These are phyloP conservation scores for Striga asiatica DNA, from an alignment of 257 asterid species.

Conservation along the genomic window DNA sequence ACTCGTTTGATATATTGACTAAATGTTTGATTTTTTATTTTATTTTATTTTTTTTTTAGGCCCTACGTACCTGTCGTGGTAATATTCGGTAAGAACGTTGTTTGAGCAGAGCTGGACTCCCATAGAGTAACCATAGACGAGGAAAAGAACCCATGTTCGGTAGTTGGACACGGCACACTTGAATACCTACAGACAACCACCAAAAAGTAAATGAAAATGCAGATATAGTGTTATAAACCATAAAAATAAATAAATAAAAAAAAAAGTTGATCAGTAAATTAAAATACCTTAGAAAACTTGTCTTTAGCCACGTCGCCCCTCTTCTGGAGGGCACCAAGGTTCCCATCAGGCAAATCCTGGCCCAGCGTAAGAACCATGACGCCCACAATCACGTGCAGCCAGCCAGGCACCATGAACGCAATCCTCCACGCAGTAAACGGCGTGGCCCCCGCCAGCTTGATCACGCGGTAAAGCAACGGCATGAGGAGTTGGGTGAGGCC, in stretches of 20 bases:
- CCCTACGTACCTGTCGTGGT: slow-evolving; percentile 31
- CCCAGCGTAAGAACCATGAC: slow-evolving; percentile 47
- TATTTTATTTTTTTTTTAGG: background rate
- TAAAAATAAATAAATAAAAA: background rate
- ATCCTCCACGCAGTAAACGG: slow-evolving; percentile 60
- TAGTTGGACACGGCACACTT: slow-evolving; percentile 53
- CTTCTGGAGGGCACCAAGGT: slow-evolving; percentile 32
- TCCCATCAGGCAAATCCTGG: slow-evolving; percentile 65
- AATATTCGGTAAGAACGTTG: slow-evolving; percentile 54
- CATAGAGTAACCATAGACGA: slow-evolving; percentile 60
- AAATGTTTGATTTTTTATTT: too few relatives aligned
- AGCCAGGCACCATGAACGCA: slow-evolving; percentile 53
- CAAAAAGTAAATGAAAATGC: too few relatives aligned
- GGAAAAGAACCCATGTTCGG: slow-evolving; percentile 60
- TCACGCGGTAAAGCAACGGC: slow-evolving; percentile 47
- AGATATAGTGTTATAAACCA: background rate
- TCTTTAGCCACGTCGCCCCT: slow-evolving; percentile 42
- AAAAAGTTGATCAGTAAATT: background rate
- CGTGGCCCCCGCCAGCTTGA: slow-evolving; percentile 27
- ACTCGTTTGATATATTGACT: too few relatives aligned
- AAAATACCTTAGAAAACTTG: slow-evolving; percentile 31
- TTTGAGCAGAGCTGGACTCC: slow-evolving; percentile 55
- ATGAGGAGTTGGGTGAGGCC: slow-evolving; percentile 56
- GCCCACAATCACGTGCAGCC: slow-evolving; percentile 54
- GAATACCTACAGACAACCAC: too few relatives aligned